phyloP scores from a whole-genome alignment of 2,329 filamentous ascomycete species.

The Arachnopeziza araneosa region DNA sequence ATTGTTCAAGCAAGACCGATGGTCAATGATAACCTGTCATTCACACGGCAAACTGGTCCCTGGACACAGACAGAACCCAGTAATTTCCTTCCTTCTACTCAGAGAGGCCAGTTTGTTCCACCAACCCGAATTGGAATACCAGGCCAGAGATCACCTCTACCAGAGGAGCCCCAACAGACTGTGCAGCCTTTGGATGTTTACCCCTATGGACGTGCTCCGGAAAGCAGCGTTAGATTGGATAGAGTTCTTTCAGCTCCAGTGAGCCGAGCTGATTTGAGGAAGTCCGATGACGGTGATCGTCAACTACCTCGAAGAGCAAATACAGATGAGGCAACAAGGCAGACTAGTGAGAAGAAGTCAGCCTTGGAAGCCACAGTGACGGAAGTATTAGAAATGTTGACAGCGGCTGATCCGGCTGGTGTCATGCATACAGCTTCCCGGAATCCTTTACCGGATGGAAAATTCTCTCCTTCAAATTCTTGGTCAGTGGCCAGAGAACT shows the following conservation, averaged over 20 bases:
- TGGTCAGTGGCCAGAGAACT: background rate
- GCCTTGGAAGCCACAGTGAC: conserved; percentile 22
- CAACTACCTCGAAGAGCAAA: background rate
- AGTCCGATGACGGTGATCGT: background rate
- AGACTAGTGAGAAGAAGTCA: conserved; percentile 13
- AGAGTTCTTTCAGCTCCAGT: conserved; percentile 17
- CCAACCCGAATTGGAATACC: background rate
- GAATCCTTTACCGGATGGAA: background rate
- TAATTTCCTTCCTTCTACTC: background rate
- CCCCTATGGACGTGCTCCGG: background rate
- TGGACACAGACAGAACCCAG: background rate
- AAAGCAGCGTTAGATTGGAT: conserved; percentile 16
- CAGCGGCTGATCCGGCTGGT: background rate
- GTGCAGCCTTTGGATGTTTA: conserved; percentile 23
- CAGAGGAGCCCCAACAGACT: conserved; percentile 15
- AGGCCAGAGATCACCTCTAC: conserved; percentile 6
- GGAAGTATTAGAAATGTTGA: conserved; percentile 16
- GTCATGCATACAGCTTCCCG: background rate
- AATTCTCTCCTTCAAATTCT: background rate
- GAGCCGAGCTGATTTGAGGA: conserved; percentile 9
- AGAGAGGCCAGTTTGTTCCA: background rate
- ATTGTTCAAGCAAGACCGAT: background rate
- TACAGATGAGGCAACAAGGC: conserved; percentile 19
- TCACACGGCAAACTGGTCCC: background rate
- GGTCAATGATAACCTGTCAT: background rate